Percentiles rank a stretch among this genome's conserved stretches.
Conservation (phyloP, 345 rosid genomes). For the Carallia brachiata region DNA sequence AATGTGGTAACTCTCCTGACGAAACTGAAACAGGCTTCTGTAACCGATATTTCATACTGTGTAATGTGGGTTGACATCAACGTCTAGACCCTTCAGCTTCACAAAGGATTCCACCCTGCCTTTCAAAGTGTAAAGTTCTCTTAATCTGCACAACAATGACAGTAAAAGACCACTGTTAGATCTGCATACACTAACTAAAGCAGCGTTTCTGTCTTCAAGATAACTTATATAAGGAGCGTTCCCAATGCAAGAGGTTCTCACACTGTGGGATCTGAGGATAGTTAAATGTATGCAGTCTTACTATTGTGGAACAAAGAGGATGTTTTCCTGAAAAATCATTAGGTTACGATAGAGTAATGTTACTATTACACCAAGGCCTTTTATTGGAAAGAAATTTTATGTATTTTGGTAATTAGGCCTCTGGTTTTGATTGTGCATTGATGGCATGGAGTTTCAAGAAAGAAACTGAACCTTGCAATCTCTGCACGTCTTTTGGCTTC, state of each 20-base stretch:
- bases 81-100: constrained; percentile 50
- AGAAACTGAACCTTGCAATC: constrained; percentile 43
- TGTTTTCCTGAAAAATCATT: too few species aligned
- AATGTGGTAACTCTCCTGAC: not conserved
- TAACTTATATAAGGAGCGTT: too few species aligned
- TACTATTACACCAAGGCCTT: too few species aligned
- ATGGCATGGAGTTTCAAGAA: not conserved
- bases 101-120: constrained; percentile 65
- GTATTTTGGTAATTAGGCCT: too few species aligned
- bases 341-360: too few species aligned
- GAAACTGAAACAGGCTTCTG: not conserved
- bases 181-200: not conserved
- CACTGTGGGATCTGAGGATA: too few species aligned
- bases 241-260: too few species aligned
- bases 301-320: too few species aligned
- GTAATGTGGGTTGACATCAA: constrained; percentile 60
- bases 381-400: too few species aligned
- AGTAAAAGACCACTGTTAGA: not conserved
- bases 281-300: too few species aligned
- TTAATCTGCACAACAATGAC: constrained; percentile 30
- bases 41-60: constrained; percentile 34
- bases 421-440: too few species aligned
- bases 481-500: constrained; percentile 68
- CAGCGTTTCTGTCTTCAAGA: too few species aligned
- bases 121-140: constrained; percentile 63